Base-by-base conservation (phyloP, 768 basidiomycete species). In the Tulasnella sp. region DNA sequence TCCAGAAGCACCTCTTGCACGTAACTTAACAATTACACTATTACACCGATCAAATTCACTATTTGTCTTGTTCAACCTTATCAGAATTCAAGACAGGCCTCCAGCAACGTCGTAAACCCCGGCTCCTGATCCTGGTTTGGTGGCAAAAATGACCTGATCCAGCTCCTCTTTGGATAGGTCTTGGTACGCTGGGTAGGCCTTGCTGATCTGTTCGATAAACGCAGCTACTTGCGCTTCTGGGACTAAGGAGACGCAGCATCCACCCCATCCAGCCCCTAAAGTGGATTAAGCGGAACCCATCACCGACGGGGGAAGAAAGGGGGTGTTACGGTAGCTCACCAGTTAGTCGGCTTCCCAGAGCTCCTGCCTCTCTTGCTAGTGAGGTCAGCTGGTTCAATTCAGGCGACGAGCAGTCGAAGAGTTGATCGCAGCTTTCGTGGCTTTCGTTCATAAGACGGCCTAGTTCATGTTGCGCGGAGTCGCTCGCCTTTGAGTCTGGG, bases 211-310 rank as follows among this genome's bases (percentile, higher is more conserved):
- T 78, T 83, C 80, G 67, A 94, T 90, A 81, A 96, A 96, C 9
- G 80, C 77, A 0, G 87, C 85, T 2, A 92, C 91, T 64, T 87
- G 80, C 25, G 84, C 82, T 80, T 91, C 90, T 8, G 88, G 86
- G 19, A 96, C 90, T 25, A 96, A 86, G 8, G 92, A 93, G 29
- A 96, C 91, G 0, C 91, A 92, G 80, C 93, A 95, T 6, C 94
- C 94, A 45, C 95, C 95, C 94, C 94, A 97, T 3, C 93, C 94
- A 0, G 94, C 94, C 37, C 93, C 92, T 92, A 77, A 4, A 68
- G 58, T 76, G n/a, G 52, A 42, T 49, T 49, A 40, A 58, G 52
- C 42, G 37, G 31, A 25, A 64, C 58, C 49, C 11, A 0, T n/a
- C 15, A 64, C 58, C 58, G 31, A 31, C 29, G 58, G 31, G 58